These are phyloP conservation scores for Boletus rubroflammeus DNA, from an alignment of 768 basidiomycete genomes.

Conservation along the genomic window DNA sequence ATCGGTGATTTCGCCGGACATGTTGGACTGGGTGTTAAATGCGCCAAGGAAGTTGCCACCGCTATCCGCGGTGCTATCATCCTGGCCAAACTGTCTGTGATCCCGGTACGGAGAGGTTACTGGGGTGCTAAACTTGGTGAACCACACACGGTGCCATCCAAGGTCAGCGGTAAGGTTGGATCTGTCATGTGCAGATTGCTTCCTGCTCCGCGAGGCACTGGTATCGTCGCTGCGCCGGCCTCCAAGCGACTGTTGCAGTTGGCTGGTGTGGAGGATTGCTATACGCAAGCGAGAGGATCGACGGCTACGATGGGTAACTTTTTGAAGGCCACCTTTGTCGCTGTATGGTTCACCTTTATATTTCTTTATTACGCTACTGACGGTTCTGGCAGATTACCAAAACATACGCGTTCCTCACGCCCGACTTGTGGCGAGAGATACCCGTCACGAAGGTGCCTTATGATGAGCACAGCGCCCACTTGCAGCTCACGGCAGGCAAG, in stretches of 20 bases:
- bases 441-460: slow-evolving; percentile 85
- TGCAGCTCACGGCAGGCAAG: slow-evolving; percentile 81
- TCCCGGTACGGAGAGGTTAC: slow-evolving; percentile 98
- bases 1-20: slow-evolving; percentile 99
- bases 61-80: slow-evolving; percentile 99
- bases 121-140: slow-evolving; percentile 99
- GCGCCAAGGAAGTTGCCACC: slow-evolving; percentile 99
- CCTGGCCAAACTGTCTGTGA: slow-evolving; percentile 94
- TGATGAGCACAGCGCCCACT: slow-evolving; percentile 93
- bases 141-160: slow-evolving; percentile 98
- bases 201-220: slow-evolving; percentile 97
- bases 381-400: slow-evolving; percentile 72
- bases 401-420: slow-evolving; percentile 97
- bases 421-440: slow-evolving; percentile 96
- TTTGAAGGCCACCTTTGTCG: slow-evolving; percentile 94
- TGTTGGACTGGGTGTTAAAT: slow-evolving; percentile 99
- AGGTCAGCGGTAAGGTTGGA: slow-evolving; percentile 97
- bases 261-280: slow-evolving; percentile 96
- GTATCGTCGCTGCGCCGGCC: slow-evolving; percentile 98
- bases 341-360: slow-evolving; percentile 48
- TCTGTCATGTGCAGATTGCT: slow-evolving; percentile 99
- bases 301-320: slow-evolving; percentile 99
- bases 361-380: neutral
- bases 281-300: slow-evolving; percentile 97
- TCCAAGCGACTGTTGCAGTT: slow-evolving; percentile 95